These are phyloP conservation scores for Geranium incanum DNA, from an alignment of 441 rosid genomes.

Conservation along the genomic window DNA sequence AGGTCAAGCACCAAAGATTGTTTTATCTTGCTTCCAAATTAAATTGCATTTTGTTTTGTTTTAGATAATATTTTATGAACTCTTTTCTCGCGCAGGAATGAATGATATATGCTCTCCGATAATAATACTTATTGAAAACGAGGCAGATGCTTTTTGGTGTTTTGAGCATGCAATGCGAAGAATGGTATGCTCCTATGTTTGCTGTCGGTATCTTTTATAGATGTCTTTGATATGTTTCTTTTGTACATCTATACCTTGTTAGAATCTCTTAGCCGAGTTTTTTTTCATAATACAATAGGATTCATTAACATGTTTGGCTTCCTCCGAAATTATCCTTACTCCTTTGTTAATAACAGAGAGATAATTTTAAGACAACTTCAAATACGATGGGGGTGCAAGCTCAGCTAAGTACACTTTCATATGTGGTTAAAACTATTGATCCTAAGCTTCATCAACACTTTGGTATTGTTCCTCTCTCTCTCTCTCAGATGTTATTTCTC, in stretches of 20 bases:
- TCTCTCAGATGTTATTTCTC: not conserved
- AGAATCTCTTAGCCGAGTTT: not conserved
- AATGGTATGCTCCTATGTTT: constrained; percentile 41
- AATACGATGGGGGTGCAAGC: constrained; percentile 82
- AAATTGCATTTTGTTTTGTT: constrained; percentile 8
- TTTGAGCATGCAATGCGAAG: constrained; percentile 88
- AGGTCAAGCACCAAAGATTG: constrained; percentile 36
- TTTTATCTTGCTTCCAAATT: constrained; percentile 13
- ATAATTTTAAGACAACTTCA: constrained; percentile 65
- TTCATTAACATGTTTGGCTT: constrained; percentile 5
- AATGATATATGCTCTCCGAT: constrained; percentile 91
- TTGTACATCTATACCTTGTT: not conserved
- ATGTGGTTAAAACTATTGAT: constrained; percentile 72
- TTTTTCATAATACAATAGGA: not conserved
- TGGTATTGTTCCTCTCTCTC: constrained; percentile 38
- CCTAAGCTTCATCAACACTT: constrained; percentile 93
- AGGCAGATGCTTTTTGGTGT: constrained; percentile 97
- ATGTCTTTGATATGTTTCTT: not conserved
- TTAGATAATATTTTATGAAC: not conserved
- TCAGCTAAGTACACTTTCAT: constrained; percentile 71
- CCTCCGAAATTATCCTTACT: constrained; percentile 12
- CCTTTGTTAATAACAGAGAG: constrained; percentile 49
- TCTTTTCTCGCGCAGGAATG: constrained; percentile 59
- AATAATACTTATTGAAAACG: constrained; percentile 73
- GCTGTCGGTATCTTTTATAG: not conserved